Percentiles rank a stretch among this genome's conserved stretches.
Evolutionary conservation across 2,329 filamentous ascomycete species (phyloP).

Genomic region (Aspergillus versicolor): DNA sequence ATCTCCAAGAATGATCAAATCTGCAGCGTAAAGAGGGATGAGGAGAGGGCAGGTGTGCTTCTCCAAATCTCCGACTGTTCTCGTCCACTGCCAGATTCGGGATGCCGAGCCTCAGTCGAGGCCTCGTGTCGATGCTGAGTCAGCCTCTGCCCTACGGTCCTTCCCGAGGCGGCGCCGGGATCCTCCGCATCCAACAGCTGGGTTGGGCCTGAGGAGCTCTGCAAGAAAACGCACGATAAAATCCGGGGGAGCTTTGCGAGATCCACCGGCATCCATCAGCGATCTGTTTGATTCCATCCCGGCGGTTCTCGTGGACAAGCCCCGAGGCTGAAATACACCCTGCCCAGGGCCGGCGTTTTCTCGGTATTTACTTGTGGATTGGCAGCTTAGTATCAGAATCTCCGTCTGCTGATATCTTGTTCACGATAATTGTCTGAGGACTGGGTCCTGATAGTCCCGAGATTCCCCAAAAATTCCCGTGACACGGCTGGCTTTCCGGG

Average conservation of each 20-base stretch:
- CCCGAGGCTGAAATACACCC: not conserved
- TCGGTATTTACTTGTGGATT: not conserved
- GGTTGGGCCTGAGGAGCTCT: not conserved
- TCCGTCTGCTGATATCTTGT: not conserved
- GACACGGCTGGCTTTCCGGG: too few species aligned
- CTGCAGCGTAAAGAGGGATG: not conserved
- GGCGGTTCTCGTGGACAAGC: not conserved
- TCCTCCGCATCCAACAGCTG: slow-evolving; percentile 8
- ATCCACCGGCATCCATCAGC: not conserved
- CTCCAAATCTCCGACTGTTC: not conserved
- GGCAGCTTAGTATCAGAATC: not conserved
- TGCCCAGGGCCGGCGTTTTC: not conserved
- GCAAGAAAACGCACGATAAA: not conserved
- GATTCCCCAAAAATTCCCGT: too few species aligned
- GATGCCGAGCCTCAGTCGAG: not conserved
- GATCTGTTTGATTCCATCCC: slow-evolving; percentile 5
- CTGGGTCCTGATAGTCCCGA: not conserved
- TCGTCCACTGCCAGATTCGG: not conserved
- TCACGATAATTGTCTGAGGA: not conserved
- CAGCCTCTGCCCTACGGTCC: slow-evolving; percentile 10
- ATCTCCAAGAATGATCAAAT: not conserved
- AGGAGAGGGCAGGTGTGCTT: not conserved
- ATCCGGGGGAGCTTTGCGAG: slow-evolving; percentile 9
- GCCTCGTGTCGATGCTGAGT: not conserved
- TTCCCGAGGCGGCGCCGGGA: slow-evolving; percentile 12